These are phyloP conservation scores for Tetrahymena malaccensis DNA, from an alignment of 73 alveolate species.

Conservation along the genomic window DNA sequence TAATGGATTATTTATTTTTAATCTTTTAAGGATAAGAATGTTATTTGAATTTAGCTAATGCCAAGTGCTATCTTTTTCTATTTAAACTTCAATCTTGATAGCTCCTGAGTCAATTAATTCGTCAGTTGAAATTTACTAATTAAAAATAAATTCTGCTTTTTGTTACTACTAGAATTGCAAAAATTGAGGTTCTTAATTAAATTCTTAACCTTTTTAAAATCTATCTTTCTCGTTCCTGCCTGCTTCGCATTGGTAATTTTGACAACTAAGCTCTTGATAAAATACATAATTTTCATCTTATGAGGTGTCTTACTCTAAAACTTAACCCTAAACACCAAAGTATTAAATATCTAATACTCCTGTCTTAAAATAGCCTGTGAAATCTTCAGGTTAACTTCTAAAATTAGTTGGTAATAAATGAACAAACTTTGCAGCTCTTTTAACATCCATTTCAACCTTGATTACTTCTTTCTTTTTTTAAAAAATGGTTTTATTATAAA, in stretches of 20 bases:
- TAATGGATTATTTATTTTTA: neutral
- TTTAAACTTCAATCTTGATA: neutral
- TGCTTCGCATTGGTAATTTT: neutral
- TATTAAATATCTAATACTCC: neutral
- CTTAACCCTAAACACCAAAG: neutral
- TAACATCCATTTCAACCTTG: neutral
- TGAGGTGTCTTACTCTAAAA: neutral
- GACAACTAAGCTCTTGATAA: neutral
- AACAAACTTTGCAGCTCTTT: neutral
- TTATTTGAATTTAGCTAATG: neutral
- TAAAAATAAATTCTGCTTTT: neutral
- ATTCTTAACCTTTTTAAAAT: neutral
- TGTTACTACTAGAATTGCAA: neutral
- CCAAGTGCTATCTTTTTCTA: neutral
- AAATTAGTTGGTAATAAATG: neutral
- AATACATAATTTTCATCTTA: neutral
- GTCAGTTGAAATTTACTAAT: neutral
- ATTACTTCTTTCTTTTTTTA: neutral
- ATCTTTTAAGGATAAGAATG: neutral
- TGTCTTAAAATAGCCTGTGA: neutral
- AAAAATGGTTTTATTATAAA: too few relatives aligned
- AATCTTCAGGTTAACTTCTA: neutral
- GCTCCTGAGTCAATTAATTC: neutral
- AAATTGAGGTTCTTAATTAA: neutral
- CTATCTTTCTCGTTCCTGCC: neutral